Percentiles rank a stretch among this genome's conserved stretches.
Conservation (phyloP, 2,329 filamentous ascomycete species). For the Tolypocladium ovalisporum region DNA sequence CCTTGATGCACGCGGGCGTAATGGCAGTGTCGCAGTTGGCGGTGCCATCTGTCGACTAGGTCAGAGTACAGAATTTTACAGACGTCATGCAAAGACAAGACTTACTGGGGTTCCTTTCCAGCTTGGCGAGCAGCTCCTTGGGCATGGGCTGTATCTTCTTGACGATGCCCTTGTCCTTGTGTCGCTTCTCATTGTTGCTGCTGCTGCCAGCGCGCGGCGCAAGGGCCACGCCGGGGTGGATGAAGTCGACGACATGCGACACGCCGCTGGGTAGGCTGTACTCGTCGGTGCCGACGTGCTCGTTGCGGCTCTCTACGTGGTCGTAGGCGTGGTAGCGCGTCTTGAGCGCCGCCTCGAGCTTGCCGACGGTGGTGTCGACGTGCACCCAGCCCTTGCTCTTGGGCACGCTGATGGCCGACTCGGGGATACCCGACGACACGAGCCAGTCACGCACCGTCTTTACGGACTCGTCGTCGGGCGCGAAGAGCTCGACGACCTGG, state of each 20-base stretch:
- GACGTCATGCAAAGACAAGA: no score
- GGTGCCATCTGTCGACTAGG: background rate
- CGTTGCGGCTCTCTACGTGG: background rate
- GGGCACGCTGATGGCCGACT: background rate
- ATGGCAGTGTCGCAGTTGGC: slow-evolving; percentile 39
- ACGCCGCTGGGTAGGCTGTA: slow-evolving; percentile 28
- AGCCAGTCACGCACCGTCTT: background rate
- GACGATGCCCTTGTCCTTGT: background rate
- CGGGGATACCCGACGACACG: background rate
- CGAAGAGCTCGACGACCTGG: background rate
- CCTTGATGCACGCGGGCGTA: slow-evolving; percentile 43
- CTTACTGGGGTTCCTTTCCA: background rate
- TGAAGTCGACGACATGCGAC: slow-evolving; percentile 26
- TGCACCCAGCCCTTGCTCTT: background rate
- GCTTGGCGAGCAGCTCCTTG: background rate
- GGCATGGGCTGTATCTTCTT: background rate
- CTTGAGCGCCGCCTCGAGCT: background rate
- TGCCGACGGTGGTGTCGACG: background rate
- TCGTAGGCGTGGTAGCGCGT: background rate
- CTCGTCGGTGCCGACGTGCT: slow-evolving; percentile 28
- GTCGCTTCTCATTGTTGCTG: no score
- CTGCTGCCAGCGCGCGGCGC: background rate
- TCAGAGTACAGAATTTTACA: background rate
- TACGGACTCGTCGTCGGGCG: background rate
- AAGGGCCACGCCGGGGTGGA: slow-evolving; percentile 24